phyloP scores from a whole-genome alignment of 83 land plant genomes.

The Picea engelmannii region DNA sequence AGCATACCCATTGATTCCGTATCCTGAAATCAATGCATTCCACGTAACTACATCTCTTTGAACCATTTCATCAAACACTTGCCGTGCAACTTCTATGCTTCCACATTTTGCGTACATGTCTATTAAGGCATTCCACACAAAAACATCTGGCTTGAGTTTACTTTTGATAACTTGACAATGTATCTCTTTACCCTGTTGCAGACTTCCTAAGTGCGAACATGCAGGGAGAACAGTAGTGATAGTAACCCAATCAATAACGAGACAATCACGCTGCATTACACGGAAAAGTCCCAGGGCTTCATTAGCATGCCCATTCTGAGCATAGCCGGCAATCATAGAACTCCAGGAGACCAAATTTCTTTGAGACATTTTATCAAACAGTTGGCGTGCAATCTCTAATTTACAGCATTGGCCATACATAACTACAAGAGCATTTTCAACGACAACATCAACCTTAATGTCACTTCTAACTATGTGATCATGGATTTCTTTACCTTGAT shows the following conservation, averaged over 20 bases:
- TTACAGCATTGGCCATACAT: neutral
- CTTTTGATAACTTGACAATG: neutral
- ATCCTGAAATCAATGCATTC: no score
- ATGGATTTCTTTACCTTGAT: neutral
- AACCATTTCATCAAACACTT: no score
- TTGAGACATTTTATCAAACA: no score
- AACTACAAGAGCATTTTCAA: neutral
- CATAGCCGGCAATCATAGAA: no score
- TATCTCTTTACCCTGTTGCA: neutral
- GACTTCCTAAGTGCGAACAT: neutral
- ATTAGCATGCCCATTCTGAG: no score
- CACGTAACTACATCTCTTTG: no score
- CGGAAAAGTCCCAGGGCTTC: neutral
- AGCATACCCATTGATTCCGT: no score
- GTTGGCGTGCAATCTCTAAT: conserved; percentile 6
- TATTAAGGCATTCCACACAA: neutral
- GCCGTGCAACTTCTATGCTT: no score
- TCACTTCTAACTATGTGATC: neutral
- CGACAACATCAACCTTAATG: neutral
- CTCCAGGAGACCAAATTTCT: no score
- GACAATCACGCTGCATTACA: neutral
- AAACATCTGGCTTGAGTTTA: neutral
- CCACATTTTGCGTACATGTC: no score
- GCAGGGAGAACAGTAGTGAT: neutral
- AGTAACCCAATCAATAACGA: no score